Evolutionary conservation across 371 early-diverging fungal genomes (phyloP).

Genomic region (Haplosporangium sp.): DNA sequence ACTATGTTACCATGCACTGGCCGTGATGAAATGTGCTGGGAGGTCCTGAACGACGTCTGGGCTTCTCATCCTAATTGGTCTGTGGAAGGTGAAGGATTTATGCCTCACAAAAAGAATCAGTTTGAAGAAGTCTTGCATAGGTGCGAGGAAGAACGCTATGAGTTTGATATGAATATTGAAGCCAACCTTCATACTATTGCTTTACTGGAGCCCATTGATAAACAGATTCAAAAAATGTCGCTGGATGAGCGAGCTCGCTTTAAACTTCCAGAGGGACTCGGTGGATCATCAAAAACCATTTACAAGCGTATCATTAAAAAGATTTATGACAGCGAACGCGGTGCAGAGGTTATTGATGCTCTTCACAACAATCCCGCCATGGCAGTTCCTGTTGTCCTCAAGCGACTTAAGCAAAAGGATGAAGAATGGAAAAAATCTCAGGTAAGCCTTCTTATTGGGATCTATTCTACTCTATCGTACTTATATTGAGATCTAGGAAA

Average conservation of each 20-base stretch:
- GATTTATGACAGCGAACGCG: constrained; percentile 90
- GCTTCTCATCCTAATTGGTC: constrained; percentile 96
- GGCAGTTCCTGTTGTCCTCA: constrained; percentile 96
- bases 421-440: constrained; percentile 94
- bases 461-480: no score
- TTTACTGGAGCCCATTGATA: constrained; percentile 89
- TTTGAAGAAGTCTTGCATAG: constrained; percentile 97
- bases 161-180: constrained; percentile 97
- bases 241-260: constrained; percentile 83
- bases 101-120: constrained; percentile 92
- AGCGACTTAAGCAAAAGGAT: constrained; percentile 97
- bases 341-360: constrained; percentile 91
- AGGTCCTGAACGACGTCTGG: constrained; percentile 97
- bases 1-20: constrained; percentile 82
- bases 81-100: constrained; percentile 95
- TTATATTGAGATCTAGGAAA: not conserved
- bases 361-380: constrained; percentile 93
- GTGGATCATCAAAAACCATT: constrained; percentile 86
- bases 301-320: constrained; percentile 93
- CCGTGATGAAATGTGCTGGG: constrained; percentile 88
- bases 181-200: constrained; percentile 93
- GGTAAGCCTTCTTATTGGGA: constrained; percentile 46
- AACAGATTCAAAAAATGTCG: constrained; percentile 82
- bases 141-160: constrained; percentile 98
- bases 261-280: constrained; percentile 81